Conservation (phyloP, 352 stramenopile genomes). For the Phytophthora citrophthora region DNA sequence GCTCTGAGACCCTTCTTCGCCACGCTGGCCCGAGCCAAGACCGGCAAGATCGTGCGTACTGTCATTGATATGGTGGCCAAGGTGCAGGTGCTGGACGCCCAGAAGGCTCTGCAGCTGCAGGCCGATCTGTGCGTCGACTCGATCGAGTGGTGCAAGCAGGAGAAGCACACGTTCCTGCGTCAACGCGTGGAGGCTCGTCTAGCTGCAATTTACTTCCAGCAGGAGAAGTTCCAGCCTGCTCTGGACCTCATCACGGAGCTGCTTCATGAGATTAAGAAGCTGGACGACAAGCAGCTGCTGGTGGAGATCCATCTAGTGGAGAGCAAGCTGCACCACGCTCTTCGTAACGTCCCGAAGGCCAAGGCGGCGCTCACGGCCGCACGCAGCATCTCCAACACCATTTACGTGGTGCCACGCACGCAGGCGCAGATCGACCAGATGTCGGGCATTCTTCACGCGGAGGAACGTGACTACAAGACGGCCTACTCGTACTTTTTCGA, state of each 20-base stretch:
- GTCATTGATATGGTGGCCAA: constrained; percentile 98
- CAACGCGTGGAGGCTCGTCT: constrained; percentile 98
- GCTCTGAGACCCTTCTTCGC: constrained; percentile 94
- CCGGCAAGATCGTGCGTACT: constrained; percentile 98
- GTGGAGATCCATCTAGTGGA: constrained; percentile 99
- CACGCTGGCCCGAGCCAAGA: constrained; percentile 97
- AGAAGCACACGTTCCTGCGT: constrained; percentile 98
- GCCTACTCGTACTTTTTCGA: constrained; percentile 99
- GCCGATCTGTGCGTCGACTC: constrained; percentile 95
- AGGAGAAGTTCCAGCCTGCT: constrained; percentile 92
- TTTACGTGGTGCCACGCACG: constrained; percentile 96
- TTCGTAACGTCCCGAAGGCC: constrained; percentile 97
- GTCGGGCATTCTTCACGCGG: constrained; percentile 96
- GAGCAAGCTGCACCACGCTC: constrained; percentile 96
- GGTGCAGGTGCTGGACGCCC: constrained; percentile 84
- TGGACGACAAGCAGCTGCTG: constrained; percentile 99
- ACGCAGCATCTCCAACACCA: constrained; percentile 97
- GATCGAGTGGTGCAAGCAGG: constrained; percentile 93
- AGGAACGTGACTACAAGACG: constrained; percentile 99
- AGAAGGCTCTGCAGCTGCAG: constrained; percentile 94
- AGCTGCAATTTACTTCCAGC: constrained; percentile 91
- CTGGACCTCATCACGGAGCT: constrained; percentile 95
- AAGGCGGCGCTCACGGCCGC: constrained; percentile 97
- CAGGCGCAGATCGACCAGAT: constrained; percentile 97
- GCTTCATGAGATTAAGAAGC: constrained; percentile 97